Base-by-base conservation (phyloP, 2,329 filamentous ascomycete species). In the Pyrenophora seminiperda region DNA sequence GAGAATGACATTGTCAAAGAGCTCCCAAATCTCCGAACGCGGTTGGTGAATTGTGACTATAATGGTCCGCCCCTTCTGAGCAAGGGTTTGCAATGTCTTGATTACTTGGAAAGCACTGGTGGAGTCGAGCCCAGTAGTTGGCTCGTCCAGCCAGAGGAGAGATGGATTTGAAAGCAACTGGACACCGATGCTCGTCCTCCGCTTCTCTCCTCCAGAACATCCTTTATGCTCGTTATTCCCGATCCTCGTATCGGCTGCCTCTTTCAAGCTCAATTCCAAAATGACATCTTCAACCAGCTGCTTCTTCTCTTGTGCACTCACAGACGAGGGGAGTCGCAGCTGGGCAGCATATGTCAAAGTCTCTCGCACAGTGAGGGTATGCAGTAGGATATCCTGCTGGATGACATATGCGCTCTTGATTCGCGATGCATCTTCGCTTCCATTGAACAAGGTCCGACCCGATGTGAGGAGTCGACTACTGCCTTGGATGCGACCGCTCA, bases 151-250 rank as follows among this genome's bases (percentile, higher is more conserved):
- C 68, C 90, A 91, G 5, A 92, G 74, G 1, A 92, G 81, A 5
- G 87, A 90, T 1, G 89, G 89, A 65, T 91, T 92, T 4, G 87
- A 84, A n/a, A 92, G 76, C 47, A 92, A 77, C 70, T 91, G 89
- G 4, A 92, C 88, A 2, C 88, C 89, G 39, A 92, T 89, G 55
- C 87, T 90, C 0, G 87, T 87, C 24, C 89, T 77, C 54, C 89
- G 79, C 75, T 91, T 91, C 69, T 92, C 89, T 3, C 89, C 89
- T 0, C 89, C 89, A 37, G 87, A 91, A 62, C 89, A 91, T 0
- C 88, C 89, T 37, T 88, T 86, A 61, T 90, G 86, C 41, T 82
- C 81, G 47, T 81, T 82, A 59, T 85, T 87, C 1, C 89, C 89
- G 43, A 92, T 88, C 7, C 85, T 77, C 0, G 89, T 92, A 56